Base-by-base conservation (phyloP, 495 filamentous ascomycete species). In the Acidiella bohemica region DNA sequence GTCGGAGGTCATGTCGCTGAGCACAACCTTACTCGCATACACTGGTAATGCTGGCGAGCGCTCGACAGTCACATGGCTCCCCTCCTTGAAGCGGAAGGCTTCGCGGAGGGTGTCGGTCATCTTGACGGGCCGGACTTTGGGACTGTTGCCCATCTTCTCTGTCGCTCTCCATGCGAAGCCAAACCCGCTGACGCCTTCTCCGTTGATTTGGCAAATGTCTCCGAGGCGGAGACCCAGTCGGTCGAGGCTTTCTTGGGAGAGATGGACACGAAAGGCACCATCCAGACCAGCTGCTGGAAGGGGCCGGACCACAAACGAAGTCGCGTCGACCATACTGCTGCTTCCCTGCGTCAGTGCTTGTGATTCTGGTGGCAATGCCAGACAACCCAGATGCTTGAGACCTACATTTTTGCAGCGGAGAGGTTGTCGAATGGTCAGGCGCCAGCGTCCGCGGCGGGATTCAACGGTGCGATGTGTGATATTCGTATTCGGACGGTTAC, bases 101-200 rank as follows among this genome's bases (percentile, higher is more conserved):
- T 73, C 68, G 43, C 80, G 74, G 34, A 84, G 72, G 16, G 66
- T 65, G 37, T 76, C 73, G 18, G 78, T 79, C 38, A 73, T 72
- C 57, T 80, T 75, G 4, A 77, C 65, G 4, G 19, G 79, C 65
- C 19, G 72, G 64, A 39, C 69, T 75, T 49, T 77, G 70, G 28
- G 37, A 17, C 27, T 47, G 21, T 32, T 49, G 24, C 35, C 42
- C 33, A 80, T 67, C 45, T 72, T 75, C 44, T 81, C 75, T 3
- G 67, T 46, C 14, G 76, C 72, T 30, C 68, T 66, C 75, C 78
- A 83, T 11, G 74, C 72, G 40, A 80, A 70, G 5, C 75, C 80
- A 32, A 12, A 18, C 2, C 47, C 46, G 4, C 8, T 28, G 23
- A 36, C 41, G 12, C 31, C 33, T 4, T 31, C 36, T 20, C 37